phyloP scores from a whole-genome alignment of 1,139 yeast species.

The Taiozyma sp. region DNA sequence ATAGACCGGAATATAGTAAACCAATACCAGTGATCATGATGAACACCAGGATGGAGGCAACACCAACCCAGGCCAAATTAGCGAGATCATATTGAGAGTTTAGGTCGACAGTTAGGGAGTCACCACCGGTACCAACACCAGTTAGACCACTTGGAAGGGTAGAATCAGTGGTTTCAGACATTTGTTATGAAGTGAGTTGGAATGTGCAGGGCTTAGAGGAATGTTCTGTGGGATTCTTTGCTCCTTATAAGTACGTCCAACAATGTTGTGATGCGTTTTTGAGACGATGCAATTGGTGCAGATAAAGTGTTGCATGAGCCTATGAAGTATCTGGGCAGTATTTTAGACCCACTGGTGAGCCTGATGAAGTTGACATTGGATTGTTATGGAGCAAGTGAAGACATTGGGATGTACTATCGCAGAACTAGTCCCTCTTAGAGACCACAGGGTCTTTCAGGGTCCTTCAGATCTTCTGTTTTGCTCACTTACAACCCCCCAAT shows the following conservation, averaged over 20 bases:
- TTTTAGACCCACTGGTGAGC: neutral
- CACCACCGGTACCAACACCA: slow-evolving; percentile 70
- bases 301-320: neutral
- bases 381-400: too few relatives aligned
- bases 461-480: neutral
- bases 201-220: neutral
- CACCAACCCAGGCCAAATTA: slow-evolving; percentile 87
- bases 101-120: slow-evolving; percentile 65
- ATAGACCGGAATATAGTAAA: slow-evolving; percentile 79
- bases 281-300: neutral
- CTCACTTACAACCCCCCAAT: too few relatives aligned
- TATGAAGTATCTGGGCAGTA: neutral
- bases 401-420: too few relatives aligned
- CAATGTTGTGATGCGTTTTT: neutral
- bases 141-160: slow-evolving; percentile 34
- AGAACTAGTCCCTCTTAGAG: too few relatives aligned
- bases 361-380: neutral
- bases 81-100: slow-evolving; percentile 68
- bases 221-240: neutral
- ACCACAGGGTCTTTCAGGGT: neutral
- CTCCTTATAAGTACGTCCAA: neutral
- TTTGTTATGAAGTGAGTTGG: slow-evolving; percentile 3
- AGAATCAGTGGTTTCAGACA: slow-evolving; percentile 30
- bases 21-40: slow-evolving; percentile 96
- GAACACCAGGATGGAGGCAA: slow-evolving; percentile 76